Conservation (phyloP, 1,284 basidiomycete genomes). For the Heterobasidion parviporum region DNA sequence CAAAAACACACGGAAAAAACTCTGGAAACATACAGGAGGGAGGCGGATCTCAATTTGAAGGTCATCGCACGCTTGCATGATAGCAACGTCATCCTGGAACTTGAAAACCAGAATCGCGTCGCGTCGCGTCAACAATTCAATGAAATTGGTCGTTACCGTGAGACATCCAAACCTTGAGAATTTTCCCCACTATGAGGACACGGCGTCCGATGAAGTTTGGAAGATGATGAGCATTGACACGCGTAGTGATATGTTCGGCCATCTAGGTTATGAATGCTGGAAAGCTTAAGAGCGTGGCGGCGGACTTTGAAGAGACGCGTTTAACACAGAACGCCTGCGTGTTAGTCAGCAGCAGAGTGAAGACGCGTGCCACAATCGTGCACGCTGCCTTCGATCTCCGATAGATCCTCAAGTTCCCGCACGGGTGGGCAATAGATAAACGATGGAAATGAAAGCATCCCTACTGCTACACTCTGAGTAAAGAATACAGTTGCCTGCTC, state of each 20-base stretch:
- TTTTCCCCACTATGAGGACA: conserved; percentile 69
- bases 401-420: no score
- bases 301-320: no score
- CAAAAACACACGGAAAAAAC: neutral
- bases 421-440: no score
- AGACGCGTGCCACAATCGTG: no score
- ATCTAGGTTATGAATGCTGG: neutral
- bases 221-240: conserved; percentile 60
- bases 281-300: no score
- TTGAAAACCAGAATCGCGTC: neutral
- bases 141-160: neutral
- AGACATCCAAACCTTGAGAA: conserved; percentile 42
- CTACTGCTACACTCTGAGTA: neutral
- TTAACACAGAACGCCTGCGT: no score
- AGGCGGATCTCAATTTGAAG: conserved; percentile 58
- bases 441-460: no score
- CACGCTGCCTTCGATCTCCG: no score
- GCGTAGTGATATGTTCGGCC: conserved; percentile 30
- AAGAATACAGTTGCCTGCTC: neutral
- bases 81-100: conserved; percentile 30
- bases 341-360: no score
- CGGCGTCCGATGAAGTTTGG: conserved; percentile 36
- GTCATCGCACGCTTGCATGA: conserved; percentile 66
- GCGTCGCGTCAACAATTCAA: neutral
- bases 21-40: conserved; percentile 22